Evolutionary conservation across 768 basidiomycete genomes (phyloP).

Genomic region (Mycena albidolilacea): DNA sequence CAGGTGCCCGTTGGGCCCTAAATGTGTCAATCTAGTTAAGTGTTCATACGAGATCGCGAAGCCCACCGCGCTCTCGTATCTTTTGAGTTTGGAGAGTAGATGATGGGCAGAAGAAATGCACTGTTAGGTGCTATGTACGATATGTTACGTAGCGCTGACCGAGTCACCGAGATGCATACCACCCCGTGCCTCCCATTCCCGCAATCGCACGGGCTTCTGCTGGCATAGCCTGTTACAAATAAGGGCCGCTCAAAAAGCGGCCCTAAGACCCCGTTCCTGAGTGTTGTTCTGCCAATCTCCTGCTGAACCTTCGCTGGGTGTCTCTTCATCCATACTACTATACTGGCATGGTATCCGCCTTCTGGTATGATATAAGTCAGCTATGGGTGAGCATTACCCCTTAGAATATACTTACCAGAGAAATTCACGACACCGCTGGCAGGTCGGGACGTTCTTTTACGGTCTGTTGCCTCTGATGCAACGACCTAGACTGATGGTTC

Average conservation of each 20-base stretch:
- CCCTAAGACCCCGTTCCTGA: background rate
- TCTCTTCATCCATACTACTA: conserved; percentile 4
- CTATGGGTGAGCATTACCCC: background rate
- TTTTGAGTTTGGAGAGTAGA: background rate
- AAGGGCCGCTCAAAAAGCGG: background rate
- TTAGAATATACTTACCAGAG: background rate
- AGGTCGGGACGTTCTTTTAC: conserved; percentile 6
- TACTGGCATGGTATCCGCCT: background rate
- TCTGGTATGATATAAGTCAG: background rate
- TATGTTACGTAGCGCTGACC: background rate
- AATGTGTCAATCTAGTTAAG: background rate
- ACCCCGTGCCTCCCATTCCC: conserved; percentile 1
- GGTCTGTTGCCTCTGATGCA: conserved; percentile 9
- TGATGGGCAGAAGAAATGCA: background rate
- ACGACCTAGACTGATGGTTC: conserved; percentile 10
- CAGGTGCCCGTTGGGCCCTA: background rate
- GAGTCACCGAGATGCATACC: conserved; percentile 9
- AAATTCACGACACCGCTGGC: conserved; percentile 1
- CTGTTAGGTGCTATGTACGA: background rate
- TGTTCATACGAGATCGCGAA: conserved; percentile 4
- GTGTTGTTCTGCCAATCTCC: background rate
- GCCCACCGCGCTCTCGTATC: conserved; percentile 1
- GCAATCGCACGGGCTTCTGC: background rate
- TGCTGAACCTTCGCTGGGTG: background rate
- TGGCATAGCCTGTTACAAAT: conserved; percentile 4